These are phyloP conservation scores for Boletellus ananas DNA, from an alignment of 768 basidiomycete species.

Conservation along the genomic window DNA sequence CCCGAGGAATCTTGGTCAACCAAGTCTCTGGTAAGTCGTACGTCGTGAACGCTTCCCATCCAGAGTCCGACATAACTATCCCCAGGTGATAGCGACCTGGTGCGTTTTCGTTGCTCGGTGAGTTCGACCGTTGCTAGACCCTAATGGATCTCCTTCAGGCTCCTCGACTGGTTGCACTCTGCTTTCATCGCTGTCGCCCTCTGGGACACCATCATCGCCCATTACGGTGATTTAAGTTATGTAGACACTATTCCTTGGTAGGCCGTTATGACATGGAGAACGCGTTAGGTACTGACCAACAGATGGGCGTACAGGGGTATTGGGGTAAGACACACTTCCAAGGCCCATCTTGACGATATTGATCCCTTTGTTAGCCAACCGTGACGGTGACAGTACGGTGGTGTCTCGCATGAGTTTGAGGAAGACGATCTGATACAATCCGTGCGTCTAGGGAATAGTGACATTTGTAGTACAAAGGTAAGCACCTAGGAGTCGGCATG, in stretches of 20 bases:
- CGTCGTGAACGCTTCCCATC: background rate
- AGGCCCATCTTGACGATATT: background rate
- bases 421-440: background rate
- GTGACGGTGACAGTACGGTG: constrained; percentile 19
- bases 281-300: background rate
- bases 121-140: background rate
- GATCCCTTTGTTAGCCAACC: constrained; percentile 10
- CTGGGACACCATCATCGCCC: constrained; percentile 21
- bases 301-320: constrained; percentile 15
- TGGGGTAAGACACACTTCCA: constrained; percentile 13
- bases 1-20: constrained; percentile 16
- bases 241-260: constrained; percentile 23
- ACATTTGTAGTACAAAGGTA: constrained; percentile 25
- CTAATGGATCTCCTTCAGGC: constrained; percentile 4
- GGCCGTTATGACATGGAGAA: background rate
- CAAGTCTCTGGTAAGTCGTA: constrained; percentile 15
- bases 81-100: constrained; percentile 23
- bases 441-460: constrained; percentile 15
- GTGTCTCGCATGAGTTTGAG: background rate
- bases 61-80: background rate
- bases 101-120: background rate
- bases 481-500: background rate
- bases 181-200: constrained; percentile 17
- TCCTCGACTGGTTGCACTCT: constrained; percentile 24
- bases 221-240: constrained; percentile 15